phyloP scores from a whole-genome alignment of 441 rosid genomes.

The Pelargonium fulgidum region DNA sequence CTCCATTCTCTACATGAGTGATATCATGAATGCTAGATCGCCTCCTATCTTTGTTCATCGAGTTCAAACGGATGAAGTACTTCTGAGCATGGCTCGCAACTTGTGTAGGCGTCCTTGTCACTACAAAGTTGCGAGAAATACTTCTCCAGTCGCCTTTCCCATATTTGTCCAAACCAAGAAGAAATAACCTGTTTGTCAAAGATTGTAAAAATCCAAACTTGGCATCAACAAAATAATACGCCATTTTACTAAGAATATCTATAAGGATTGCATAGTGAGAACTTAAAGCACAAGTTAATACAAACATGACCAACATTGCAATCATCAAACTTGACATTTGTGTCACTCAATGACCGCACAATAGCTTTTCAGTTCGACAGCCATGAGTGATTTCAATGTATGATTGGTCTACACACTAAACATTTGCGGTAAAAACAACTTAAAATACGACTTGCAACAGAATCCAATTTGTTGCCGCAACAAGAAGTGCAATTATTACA shows the following conservation, averaged over 20 bases:
- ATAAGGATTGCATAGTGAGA: conserved; percentile 11
- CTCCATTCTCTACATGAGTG: conserved; percentile 75
- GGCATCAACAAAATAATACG: conserved; percentile 7
- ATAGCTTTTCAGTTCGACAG: no score
- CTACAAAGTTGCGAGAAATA: conserved; percentile 89
- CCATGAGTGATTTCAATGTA: no score
- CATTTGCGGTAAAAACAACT: background rate
- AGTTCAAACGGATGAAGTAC: conserved; percentile 80
- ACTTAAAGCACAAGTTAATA: conserved; percentile 6
- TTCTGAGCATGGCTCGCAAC: conserved; percentile 99
- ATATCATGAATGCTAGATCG: conserved; percentile 97
- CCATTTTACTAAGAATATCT: conserved; percentile 3
- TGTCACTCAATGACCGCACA: no score
- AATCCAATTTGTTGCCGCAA: background rate
- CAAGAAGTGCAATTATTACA: background rate
- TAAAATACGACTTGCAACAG: background rate
- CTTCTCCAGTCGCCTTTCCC: conserved; percentile 99
- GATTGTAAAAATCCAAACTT: conserved; percentile 12
- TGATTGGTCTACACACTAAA: no score
- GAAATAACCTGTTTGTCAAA: conserved; percentile 64
- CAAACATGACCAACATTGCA: background rate
- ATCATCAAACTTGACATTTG: no score
- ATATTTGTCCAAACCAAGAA: conserved; percentile 86
- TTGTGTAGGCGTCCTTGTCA: conserved; percentile 94
- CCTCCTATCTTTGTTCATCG: conserved; percentile 91